These are phyloP conservation scores for Neurospora sp. DNA, from an alignment of 495 filamentous ascomycete genomes.

Conservation along the genomic window DNA sequence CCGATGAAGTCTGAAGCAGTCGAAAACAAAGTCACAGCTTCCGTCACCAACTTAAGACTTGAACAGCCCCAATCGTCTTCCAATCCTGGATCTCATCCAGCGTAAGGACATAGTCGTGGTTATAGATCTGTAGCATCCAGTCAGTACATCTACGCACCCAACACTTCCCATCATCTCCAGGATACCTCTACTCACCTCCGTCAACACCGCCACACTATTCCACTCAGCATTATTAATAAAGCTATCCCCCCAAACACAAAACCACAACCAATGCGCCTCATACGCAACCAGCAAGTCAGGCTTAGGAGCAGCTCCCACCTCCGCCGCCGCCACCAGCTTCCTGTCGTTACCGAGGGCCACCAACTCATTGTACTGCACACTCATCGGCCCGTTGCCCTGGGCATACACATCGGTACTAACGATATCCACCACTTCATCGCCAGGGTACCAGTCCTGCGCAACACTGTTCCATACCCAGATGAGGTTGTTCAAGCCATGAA, in stretches of 20 bases:
- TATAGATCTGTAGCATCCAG: constrained; percentile 17
- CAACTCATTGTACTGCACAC: constrained; percentile 33
- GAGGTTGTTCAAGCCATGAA: constrained; percentile 35
- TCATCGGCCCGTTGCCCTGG: constrained; percentile 29
- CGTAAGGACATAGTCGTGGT: constrained; percentile 28
- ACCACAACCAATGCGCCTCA: constrained; percentile 37
- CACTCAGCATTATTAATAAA: constrained; percentile 27
- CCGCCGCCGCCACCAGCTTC: constrained; percentile 37
- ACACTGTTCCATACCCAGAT: constrained; percentile 45
- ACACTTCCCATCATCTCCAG: neutral
- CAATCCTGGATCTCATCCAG: constrained; percentile 33
- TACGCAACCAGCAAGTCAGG: constrained; percentile 32
- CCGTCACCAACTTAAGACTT: neutral
- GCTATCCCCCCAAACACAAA: constrained; percentile 32
- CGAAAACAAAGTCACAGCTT: neutral
- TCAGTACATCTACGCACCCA: neutral
- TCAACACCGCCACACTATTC: constrained; percentile 27
- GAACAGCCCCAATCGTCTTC: constrained; percentile 1
- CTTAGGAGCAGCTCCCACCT: constrained; percentile 36
- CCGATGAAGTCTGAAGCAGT: neutral
- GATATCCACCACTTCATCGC: constrained; percentile 33
- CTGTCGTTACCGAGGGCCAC: constrained; percentile 31
- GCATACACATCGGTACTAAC: constrained; percentile 28
- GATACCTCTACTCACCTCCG: constrained; percentile 5
- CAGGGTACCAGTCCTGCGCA: constrained; percentile 35